Conservation (phyloP, 1,284 basidiomycete genomes). For the Marasmius oreades region DNA sequence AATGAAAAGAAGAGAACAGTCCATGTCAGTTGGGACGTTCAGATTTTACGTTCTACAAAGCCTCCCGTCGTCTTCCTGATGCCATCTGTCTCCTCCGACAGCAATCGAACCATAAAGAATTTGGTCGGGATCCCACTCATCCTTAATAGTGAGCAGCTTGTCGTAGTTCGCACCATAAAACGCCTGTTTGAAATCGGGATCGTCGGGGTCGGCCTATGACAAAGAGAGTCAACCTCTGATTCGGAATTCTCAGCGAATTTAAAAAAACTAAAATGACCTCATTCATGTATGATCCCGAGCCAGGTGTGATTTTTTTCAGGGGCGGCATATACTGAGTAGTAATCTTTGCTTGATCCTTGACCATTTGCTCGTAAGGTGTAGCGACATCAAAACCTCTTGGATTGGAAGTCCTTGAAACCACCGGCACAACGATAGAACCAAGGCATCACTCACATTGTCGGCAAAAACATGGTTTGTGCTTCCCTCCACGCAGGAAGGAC, state of each 20-base stretch:
- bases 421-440: background rate
- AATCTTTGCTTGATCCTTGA: constrained; percentile 8
- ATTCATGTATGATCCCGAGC: constrained; percentile 17
- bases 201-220: constrained; percentile 17
- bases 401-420: background rate
- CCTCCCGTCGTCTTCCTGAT: constrained; percentile 15
- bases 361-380: background rate
- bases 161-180: constrained; percentile 23
- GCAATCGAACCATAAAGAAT: constrained; percentile 20
- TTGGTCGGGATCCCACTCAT: constrained; percentile 22
- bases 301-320: constrained; percentile 12
- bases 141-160: constrained; percentile 19
- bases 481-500: constrained; percentile 19
- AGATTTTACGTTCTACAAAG: constrained; percentile 17
- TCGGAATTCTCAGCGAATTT: too few relatives aligned
- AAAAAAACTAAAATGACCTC: constrained; percentile 17
- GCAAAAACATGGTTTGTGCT: constrained; percentile 9
- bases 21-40: too few relatives aligned
- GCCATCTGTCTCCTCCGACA: constrained; percentile 23
- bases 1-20: too few relatives aligned
- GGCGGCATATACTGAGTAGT: background rate
- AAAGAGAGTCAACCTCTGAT: background rate
- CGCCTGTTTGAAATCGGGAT: constrained; percentile 19
- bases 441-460: constrained; percentile 7
- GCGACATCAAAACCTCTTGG: background rate